Evolutionary conservation across 1,139 yeast species (phyloP).

Genomic region (Eremothecium coryli): DNA sequence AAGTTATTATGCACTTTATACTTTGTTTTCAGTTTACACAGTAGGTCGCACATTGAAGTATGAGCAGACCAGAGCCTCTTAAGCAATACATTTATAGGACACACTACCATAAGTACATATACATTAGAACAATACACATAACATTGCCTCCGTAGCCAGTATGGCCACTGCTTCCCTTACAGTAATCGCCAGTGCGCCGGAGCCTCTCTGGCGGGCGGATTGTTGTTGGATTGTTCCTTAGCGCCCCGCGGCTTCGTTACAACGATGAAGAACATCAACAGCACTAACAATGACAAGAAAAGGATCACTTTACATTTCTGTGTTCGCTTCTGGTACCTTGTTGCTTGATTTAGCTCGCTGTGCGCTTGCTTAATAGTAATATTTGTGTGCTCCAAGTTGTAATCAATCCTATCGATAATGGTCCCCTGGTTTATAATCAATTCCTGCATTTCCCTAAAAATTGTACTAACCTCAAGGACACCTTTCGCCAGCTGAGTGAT

Average conservation of each 20-base stretch:
- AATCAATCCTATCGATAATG: slow-evolving; percentile 82
- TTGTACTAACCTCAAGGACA: slow-evolving; percentile 83
- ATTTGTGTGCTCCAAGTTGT: slow-evolving; percentile 72
- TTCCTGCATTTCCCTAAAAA: slow-evolving; percentile 85
- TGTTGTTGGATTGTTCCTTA: not conserved
- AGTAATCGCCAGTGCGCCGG: too few species aligned
- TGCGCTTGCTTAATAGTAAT: slow-evolving; percentile 70
- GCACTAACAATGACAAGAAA: slow-evolving; percentile 57
- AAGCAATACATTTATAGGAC: too few species aligned
- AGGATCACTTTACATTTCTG: slow-evolving; percentile 85
- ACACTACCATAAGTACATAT: too few species aligned
- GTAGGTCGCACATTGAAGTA: too few species aligned
- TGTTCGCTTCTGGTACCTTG: slow-evolving; percentile 73
- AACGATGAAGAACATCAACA: slow-evolving; percentile 62
- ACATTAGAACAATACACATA: too few species aligned
- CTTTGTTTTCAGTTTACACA: too few species aligned
- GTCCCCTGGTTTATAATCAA: slow-evolving; percentile 95
- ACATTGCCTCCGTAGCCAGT: too few species aligned
- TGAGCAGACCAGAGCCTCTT: too few species aligned
- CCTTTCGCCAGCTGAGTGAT: slow-evolving; percentile 89
- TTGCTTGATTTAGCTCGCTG: slow-evolving; percentile 67
- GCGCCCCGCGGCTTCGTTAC: slow-evolving; percentile 51
- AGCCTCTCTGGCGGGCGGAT: too few species aligned
- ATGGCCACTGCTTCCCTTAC: too few species aligned
- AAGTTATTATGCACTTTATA: too few species aligned